Percentiles rank a stretch among this genome's conserved stretches.
Conservation (phyloP, 1,139 yeast species). For the Hansenula sp. region DNA sequence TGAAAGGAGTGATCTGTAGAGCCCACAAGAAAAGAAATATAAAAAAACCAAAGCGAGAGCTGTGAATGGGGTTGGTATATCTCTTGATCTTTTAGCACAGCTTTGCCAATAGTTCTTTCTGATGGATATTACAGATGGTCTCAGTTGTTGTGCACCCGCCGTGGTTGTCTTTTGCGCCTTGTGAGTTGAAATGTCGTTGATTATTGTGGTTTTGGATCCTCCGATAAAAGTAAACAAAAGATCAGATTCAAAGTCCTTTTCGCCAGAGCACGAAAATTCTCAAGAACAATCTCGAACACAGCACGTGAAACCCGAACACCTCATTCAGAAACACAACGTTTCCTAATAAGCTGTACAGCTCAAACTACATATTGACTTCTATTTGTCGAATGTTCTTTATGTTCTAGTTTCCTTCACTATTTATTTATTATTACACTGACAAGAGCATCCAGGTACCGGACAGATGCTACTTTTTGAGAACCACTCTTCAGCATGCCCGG, state of each 20-base stretch:
- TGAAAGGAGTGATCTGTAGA: background rate
- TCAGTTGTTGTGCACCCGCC: background rate
- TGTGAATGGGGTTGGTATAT: too few relatives aligned
- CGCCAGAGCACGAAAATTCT: background rate
- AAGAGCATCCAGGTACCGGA: conserved; percentile 91
- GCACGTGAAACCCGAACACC: background rate
- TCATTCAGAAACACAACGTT: too few relatives aligned
- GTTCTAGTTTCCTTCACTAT: background rate
- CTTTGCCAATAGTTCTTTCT: too few relatives aligned
- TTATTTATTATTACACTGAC: conserved; percentile 55
- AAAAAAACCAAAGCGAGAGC: background rate
- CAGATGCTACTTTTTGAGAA: conserved; percentile 82
- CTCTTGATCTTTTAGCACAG: too few relatives aligned
- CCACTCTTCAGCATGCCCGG: conserved; percentile 96
- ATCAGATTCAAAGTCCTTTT: background rate
- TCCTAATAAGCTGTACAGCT: too few relatives aligned
- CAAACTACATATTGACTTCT: too few relatives aligned
- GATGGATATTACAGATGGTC: too few relatives aligned
- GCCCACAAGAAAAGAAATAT: background rate
- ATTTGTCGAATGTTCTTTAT: too few relatives aligned
- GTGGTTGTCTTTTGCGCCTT: background rate
- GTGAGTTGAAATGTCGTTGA: background rate
- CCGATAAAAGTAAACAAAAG: conserved; percentile 1
- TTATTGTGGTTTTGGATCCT: background rate
- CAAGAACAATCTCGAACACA: background rate